A percentile compares a stretch with the other conserved stretches of the same genome.
Evolutionary conservation across 164 flowering plant genomes (phyloP).

Genomic region (Magnolia officinalis): DNA sequence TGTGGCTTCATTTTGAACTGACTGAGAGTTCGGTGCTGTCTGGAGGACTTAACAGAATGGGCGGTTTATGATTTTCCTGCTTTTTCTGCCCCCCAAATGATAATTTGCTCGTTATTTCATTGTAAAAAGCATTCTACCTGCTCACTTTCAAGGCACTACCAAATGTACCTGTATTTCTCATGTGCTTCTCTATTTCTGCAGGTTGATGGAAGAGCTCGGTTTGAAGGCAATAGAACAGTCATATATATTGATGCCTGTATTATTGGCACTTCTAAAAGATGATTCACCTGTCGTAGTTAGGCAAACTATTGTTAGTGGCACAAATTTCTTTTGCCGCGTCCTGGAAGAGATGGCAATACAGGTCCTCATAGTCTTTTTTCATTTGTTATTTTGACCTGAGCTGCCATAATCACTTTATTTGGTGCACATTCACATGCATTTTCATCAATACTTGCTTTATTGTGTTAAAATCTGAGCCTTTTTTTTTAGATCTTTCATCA

Average conservation of each 20-base stretch:
- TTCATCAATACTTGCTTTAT: background rate
- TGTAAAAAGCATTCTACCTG: background rate
- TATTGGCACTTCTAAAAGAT: conserved; percentile 57
- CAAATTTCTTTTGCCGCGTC: conserved; percentile 47
- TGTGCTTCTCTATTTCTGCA: conserved; percentile 26
- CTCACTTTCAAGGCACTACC: background rate
- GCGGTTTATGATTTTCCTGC: background rate
- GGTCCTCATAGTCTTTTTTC: conserved; percentile 35
- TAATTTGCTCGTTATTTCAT: background rate
- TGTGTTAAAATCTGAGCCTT: background rate
- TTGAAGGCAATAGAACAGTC: conserved; percentile 58
- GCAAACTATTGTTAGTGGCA: conserved; percentile 64
- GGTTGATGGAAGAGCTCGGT: conserved; percentile 71
- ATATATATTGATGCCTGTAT: conserved; percentile 45
- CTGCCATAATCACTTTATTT: background rate
- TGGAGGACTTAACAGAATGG: background rate
- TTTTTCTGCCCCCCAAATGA: too few relatives aligned
- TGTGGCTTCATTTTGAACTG: too few relatives aligned
- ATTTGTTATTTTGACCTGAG: too few relatives aligned
- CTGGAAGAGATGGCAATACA: conserved; percentile 71
- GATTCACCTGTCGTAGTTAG: conserved; percentile 48
- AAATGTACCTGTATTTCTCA: background rate
- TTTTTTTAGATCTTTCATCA: background rate
- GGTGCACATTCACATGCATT: background rate
- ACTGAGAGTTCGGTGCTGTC: too few relatives aligned